Percentiles rank a stretch among this genome's conserved stretches.
Evolutionary conservation across 768 basidiomycete genomes (phyloP).

Genomic region (Trametes cingulata): DNA sequence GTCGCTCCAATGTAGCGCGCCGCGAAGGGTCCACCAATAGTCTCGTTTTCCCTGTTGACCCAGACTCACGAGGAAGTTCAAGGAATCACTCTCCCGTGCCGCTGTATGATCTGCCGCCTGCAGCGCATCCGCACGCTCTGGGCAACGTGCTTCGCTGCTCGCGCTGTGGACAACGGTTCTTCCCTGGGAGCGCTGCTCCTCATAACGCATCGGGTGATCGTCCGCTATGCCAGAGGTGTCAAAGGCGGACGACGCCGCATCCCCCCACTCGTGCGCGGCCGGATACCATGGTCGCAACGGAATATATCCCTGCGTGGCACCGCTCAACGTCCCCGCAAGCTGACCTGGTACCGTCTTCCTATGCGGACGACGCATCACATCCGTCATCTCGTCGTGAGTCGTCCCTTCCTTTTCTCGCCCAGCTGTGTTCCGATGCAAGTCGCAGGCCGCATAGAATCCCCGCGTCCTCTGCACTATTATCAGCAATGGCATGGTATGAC

Average conservation of each 20-base stretch:
- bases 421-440: background rate
- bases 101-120: conserved; percentile 5
- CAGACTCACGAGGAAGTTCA: background rate
- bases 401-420: background rate
- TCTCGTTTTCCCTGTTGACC: conserved; percentile 16
- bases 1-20: background rate
- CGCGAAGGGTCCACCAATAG: conserved; percentile 1
- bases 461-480: background rate
- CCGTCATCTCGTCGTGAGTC: background rate
- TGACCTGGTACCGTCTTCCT: background rate
- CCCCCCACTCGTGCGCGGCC: background rate
- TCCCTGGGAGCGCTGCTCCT: background rate
- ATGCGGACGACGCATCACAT: background rate
- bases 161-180: background rate
- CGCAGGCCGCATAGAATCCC: background rate
- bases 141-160: background rate
- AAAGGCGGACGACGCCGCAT: background rate
- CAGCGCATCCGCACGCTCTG: background rate
- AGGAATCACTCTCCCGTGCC: background rate
- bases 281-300: background rate
- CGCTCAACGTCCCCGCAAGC: background rate
- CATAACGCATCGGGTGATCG: background rate
- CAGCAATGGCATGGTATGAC: background rate
- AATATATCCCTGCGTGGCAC: conserved; percentile 13
- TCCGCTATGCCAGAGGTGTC: background rate